A percentile compares a stretch with the other conserved stretches of the same genome.
Evolutionary conservation across 352 stramenopile species (phyloP).

Genomic region (Elongisporangium prolatum): DNA sequence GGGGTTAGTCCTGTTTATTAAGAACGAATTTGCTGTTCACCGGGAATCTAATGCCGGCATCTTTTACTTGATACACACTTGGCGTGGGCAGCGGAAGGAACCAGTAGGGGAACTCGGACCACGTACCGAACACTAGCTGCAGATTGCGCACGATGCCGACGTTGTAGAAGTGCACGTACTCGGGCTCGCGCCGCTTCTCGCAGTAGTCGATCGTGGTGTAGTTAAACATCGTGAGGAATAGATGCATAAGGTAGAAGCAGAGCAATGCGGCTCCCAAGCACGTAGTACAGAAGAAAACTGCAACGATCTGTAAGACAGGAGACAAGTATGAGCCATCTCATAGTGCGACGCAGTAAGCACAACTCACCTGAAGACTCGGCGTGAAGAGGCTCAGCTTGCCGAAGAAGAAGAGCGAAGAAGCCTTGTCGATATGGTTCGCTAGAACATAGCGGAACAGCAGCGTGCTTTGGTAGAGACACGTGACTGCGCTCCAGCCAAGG

Average conservation of each 20-base stretch:
- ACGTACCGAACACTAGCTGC: slow-evolving; percentile 71
- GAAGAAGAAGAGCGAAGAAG: slow-evolving; percentile 50
- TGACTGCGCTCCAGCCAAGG: slow-evolving; percentile 62
- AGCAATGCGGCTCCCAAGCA: slow-evolving; percentile 61
- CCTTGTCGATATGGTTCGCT: slow-evolving; percentile 42
- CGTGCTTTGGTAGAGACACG: slow-evolving; percentile 64
- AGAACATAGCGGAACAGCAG: slow-evolving; percentile 67
- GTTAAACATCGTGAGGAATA: slow-evolving; percentile 66
- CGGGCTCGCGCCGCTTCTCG: slow-evolving; percentile 74
- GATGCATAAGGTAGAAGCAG: slow-evolving; percentile 76
- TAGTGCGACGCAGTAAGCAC: no score
- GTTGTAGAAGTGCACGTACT: slow-evolving; percentile 81
- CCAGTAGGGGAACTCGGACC: slow-evolving; percentile 55
- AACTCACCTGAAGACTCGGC: slow-evolving; percentile 47
- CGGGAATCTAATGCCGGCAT: slow-evolving; percentile 23
- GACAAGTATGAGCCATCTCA: neutral
- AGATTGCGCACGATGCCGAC: slow-evolving; percentile 70
- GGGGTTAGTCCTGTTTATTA: neutral
- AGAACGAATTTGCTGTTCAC: slow-evolving; percentile 37
- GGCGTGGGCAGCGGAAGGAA: slow-evolving; percentile 65
- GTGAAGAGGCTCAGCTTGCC: slow-evolving; percentile 50
- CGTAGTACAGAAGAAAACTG: slow-evolving; percentile 65
- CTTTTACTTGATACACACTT: slow-evolving; percentile 35
- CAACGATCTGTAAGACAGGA: slow-evolving; percentile 31
- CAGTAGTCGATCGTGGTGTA: slow-evolving; percentile 86